Percentiles rank a stretch among this genome's conserved stretches.
Conservation (phyloP, 2,329 filamentous ascomycete genomes). For the Penicillium sp. region DNA sequence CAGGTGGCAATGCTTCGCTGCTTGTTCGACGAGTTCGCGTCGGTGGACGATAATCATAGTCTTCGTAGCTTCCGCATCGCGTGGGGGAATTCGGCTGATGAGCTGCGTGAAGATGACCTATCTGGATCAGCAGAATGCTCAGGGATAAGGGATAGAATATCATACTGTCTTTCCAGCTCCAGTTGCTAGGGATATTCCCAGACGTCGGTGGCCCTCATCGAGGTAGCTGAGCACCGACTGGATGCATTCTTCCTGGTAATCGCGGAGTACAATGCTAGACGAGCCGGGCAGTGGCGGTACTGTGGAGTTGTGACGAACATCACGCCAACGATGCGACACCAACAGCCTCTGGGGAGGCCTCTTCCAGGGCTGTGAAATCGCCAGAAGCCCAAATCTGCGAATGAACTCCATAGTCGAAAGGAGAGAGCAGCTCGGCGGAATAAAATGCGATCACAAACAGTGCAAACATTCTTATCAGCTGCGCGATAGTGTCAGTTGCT, state of each 20-base stretch:
- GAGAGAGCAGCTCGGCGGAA: conserved; percentile 6
- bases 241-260: conserved; percentile 92
- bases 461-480: conserved; percentile 42
- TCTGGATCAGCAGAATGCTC: conserved; percentile 11
- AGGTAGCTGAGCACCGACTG: conserved; percentile 74
- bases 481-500: conserved; percentile 15
- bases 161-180: conserved; percentile 84
- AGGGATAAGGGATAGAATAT: conserved; percentile 2
- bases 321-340: conserved; percentile 31
- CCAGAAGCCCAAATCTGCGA: conserved; percentile 30
- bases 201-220: conserved; percentile 70
- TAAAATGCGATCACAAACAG: conserved; percentile 36
- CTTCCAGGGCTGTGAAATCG: conserved; percentile 23
- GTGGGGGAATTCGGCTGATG: conserved; percentile 72
- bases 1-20: conserved; percentile 77
- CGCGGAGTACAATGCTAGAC: conserved; percentile 65
- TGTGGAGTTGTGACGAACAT: conserved; percentile 31
- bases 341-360: conserved; percentile 19
- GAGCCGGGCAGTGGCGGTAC: conserved; percentile 20
- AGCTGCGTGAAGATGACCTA: conserved; percentile 95
- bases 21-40: conserved; percentile 91
- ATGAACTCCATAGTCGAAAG: conserved; percentile 36
- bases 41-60: conserved; percentile 92
- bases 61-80: conserved; percentile 63
- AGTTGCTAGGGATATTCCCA: conserved; percentile 85